Conservation (phyloP, 306 rosid species). For the Elaeagnus macrophylla region DNA sequence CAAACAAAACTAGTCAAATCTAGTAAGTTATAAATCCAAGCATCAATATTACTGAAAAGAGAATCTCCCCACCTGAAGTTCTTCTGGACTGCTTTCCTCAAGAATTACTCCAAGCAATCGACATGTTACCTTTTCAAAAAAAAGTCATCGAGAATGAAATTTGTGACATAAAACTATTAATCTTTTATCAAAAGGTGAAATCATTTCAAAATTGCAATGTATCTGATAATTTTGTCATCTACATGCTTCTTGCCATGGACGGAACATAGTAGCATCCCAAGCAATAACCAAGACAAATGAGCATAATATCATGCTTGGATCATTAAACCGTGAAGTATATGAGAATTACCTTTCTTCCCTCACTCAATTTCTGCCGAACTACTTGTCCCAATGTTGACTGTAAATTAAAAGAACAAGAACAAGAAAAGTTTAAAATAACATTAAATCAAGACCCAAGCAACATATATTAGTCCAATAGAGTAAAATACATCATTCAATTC, state of each 20-base stretch:
- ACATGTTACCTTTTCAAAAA: conserved; percentile 62
- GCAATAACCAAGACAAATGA: neutral
- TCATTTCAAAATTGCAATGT: conserved; percentile 3
- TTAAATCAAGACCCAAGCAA: conserved; percentile 4
- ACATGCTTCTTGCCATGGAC: neutral
- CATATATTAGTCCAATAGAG: neutral
- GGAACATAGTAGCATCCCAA: neutral
- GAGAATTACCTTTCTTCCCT: conserved; percentile 82
- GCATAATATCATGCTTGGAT: neutral
- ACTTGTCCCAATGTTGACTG: conserved; percentile 92
- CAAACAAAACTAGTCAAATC: conserved; percentile 14
- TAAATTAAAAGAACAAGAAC: conserved; percentile 16
- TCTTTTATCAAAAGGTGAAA: neutral
- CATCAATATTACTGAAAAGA: conserved; percentile 10
- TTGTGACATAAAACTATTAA: conserved; percentile 1
- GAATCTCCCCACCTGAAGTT: conserved; percentile 67
- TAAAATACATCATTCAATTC: conserved; percentile 11
- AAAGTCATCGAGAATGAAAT: conserved; percentile 6
- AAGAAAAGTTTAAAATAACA: conserved; percentile 20
- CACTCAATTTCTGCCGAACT: conserved; percentile 83
- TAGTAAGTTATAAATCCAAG: conserved; percentile 14
- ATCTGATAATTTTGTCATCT: neutral
- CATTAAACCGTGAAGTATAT: conserved; percentile 1
- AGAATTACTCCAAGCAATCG: conserved; percentile 80
- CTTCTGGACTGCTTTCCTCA: conserved; percentile 80